Conservation (phyloP, 2,329 filamentous ascomycete genomes). For the Sclerotiophoma versabilis region DNA sequence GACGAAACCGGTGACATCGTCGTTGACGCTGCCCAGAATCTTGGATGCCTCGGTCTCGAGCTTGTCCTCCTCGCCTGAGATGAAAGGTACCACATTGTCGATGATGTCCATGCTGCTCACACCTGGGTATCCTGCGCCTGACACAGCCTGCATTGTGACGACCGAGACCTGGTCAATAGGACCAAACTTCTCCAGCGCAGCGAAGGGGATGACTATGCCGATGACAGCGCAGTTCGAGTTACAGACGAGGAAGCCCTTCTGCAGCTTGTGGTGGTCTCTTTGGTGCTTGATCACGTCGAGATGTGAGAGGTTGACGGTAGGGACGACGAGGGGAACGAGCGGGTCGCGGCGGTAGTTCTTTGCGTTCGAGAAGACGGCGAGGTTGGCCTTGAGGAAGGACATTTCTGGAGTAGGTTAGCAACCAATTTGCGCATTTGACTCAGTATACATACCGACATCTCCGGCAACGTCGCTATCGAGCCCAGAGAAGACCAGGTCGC, state of each 20-base stretch:
- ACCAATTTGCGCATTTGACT: too few relatives aligned
- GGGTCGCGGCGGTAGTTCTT: constrained; percentile 96
- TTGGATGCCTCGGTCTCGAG: constrained; percentile 93
- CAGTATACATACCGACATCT: constrained; percentile 74
- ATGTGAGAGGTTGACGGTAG: constrained; percentile 90
- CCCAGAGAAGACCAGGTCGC: constrained; percentile 92
- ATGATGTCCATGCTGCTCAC: constrained; percentile 93
- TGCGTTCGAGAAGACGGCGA: constrained; percentile 95
- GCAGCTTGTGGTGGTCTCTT: constrained; percentile 72
- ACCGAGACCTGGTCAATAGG: constrained; percentile 79
- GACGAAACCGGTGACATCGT: constrained; percentile 74
- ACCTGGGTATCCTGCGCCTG: constrained; percentile 88
- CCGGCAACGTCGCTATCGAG: constrained; percentile 92
- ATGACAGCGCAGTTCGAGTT: constrained; percentile 99
- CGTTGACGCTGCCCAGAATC: constrained; percentile 81
- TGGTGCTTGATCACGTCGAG: constrained; percentile 90
- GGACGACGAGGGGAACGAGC: constrained; percentile 89
- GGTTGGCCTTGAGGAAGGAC: constrained; percentile 86
- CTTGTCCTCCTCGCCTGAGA: constrained; percentile 94
- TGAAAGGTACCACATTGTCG: constrained; percentile 95
- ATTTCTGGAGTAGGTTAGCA: constrained; percentile 63
- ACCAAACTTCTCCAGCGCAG: constrained; percentile 84
- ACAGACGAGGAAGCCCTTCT: constrained; percentile 92
- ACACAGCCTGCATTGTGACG: constrained; percentile 94
- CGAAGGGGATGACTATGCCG: constrained; percentile 92